phyloP scores from a whole-genome alignment of 2,329 filamentous ascomycete genomes.

The Exophiala lecanii-corni region DNA sequence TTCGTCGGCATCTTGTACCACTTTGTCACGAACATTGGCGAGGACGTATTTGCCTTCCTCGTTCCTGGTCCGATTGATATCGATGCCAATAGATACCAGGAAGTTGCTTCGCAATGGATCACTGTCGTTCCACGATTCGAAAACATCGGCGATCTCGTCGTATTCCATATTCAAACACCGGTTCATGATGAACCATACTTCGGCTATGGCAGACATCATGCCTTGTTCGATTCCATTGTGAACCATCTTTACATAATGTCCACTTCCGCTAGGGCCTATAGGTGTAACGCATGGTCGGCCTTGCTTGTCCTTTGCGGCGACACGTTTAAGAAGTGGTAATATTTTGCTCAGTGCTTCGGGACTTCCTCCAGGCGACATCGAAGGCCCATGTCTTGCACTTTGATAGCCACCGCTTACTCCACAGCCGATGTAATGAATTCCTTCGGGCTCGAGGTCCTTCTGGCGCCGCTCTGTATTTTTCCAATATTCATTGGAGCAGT shows the following conservation, averaged over 20 bases:
- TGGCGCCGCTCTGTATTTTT: slow-evolving; percentile 60
- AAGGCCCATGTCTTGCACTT: slow-evolving; percentile 60
- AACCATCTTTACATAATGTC: slow-evolving; percentile 72
- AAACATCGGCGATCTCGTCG: slow-evolving; percentile 57
- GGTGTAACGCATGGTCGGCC: slow-evolving; percentile 57
- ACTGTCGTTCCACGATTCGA: slow-evolving; percentile 56
- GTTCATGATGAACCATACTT: slow-evolving; percentile 62
- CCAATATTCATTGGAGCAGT: slow-evolving; percentile 66
- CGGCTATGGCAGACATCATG: slow-evolving; percentile 61
- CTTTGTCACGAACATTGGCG: slow-evolving; percentile 62
- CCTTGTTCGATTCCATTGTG: slow-evolving; percentile 72
- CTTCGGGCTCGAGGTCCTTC: slow-evolving; percentile 50
- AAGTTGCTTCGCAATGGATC: slow-evolving; percentile 51
- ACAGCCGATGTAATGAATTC: slow-evolving; percentile 62
- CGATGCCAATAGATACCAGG: slow-evolving; percentile 58
- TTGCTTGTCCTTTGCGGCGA: slow-evolving; percentile 58
- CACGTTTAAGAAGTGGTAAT: slow-evolving; percentile 56
- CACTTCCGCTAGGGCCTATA: slow-evolving; percentile 59
- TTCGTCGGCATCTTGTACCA: slow-evolving; percentile 64
- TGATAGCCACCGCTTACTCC: slow-evolving; percentile 68
- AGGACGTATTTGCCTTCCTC: slow-evolving; percentile 49
- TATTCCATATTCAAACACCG: slow-evolving; percentile 54
- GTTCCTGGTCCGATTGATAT: slow-evolving; percentile 51
- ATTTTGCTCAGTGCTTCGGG: slow-evolving; percentile 53
- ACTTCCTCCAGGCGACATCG: slow-evolving; percentile 63